Conservation (phyloP, 352 stramenopile genomes). For the Lagenidium giganteum region DNA sequence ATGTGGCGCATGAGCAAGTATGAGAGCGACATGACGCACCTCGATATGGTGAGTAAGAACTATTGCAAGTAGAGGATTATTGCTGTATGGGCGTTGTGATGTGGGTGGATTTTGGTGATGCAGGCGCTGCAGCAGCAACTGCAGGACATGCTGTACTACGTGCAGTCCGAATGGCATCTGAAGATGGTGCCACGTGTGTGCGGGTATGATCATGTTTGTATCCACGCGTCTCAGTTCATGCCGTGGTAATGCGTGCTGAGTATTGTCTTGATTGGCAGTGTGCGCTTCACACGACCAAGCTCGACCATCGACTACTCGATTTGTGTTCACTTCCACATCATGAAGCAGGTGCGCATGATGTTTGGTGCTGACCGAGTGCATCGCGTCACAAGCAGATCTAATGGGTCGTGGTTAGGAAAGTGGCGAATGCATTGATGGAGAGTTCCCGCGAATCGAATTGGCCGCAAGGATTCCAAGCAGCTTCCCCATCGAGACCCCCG, state of each 20-base stretch:
- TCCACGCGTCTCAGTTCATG: no score
- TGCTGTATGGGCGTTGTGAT: no score
- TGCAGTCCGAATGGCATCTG: slow-evolving; percentile 38
- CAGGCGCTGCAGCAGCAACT: slow-evolving; percentile 59
- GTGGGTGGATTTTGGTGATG: no score
- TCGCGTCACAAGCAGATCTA: no score
- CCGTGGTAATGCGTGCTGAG: neutral
- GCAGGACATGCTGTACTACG: slow-evolving; percentile 49
- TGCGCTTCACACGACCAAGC: slow-evolving; percentile 11
- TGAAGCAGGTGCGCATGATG: neutral
- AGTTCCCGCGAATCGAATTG: no score
- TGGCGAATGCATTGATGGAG: no score
- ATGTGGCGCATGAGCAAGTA: no score
- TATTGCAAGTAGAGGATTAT: no score
- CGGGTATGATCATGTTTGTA: slow-evolving; percentile 22
- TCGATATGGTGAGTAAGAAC: no score
- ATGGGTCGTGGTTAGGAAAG: no score
- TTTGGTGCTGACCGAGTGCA: neutral
- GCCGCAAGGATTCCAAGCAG: no score
- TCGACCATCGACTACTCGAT: slow-evolving; percentile 11
- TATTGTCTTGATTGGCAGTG: slow-evolving; percentile 7
- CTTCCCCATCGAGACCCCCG: slow-evolving; percentile 37
- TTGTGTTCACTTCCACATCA: slow-evolving; percentile 1
- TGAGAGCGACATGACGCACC: no score
- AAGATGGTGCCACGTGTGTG: slow-evolving; percentile 50